Base-by-base conservation (phyloP, 2,329 filamentous ascomycete species). In the Colletotrichum trifolii region DNA sequence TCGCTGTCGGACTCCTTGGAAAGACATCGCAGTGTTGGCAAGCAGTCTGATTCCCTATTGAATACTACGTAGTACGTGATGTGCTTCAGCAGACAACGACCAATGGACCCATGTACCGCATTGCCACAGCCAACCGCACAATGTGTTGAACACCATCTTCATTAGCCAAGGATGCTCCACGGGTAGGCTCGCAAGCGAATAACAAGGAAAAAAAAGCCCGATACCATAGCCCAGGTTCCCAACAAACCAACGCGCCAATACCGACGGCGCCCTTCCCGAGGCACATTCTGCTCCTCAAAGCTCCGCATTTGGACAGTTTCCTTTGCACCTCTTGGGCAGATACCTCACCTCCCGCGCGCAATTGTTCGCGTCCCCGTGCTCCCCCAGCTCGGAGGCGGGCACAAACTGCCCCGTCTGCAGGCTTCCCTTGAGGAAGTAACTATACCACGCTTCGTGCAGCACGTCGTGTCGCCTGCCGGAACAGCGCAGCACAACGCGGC, bases 381-480 rank as follows among this genome's bases (percentile, higher is more conserved):
- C 73, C 36, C 73, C 78, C 49, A 73, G 68, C 12, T 77, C 76
- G 68, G 70, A 69, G 3, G 79, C 79, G 0, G 83, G 79, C 13
- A 84, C 77, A 66, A 84, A 84, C 60, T 78, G 73, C 48, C 83
- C 83, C 46, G 77, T 79, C 73, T 85, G 83, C 66, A 86, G 68
- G 69, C 79, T 84, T 4, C 84, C 84, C 70, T 80, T 76, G 8
- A 86, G 79, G 65, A 85, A 82, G 70, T 83, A 86, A 48, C 81
- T 79, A 68, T 86, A 86, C 83, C 83, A 85, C 13, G 81, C 80
- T 74, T 85, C 81, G 65, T 85, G 78, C 12, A 85, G 72, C n/a
- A 77, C 75, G 25, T 81, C 77, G 25, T 68, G 70, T n/a, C 71
- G 64, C 2, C 73, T 67, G 2, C 78, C 76, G 9, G 71, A 67